Evolutionary conservation across 75 land plant genomes (phyloP).

Genomic region (Pinus tabuliformis): DNA sequence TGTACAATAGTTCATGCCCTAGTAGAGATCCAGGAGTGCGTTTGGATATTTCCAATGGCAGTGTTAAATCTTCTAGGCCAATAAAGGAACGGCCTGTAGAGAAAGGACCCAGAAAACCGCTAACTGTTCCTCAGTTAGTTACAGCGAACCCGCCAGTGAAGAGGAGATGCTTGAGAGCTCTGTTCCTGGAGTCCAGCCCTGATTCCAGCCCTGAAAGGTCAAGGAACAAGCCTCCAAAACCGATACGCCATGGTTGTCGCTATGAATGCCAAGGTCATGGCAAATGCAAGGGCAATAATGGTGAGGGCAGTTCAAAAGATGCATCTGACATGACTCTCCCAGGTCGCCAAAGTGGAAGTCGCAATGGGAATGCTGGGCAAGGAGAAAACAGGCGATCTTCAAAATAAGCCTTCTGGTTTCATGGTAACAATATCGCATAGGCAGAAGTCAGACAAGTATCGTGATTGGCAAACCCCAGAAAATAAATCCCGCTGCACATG

Average conservation of each 20-base stretch:
- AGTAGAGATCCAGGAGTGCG: slow-evolving; percentile 43
- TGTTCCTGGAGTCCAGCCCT: slow-evolving; percentile 42
- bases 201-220: slow-evolving; percentile 41
- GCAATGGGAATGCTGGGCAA: too few species aligned
- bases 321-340: too few species aligned
- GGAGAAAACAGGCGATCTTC: too few species aligned
- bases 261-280: slow-evolving; percentile 15
- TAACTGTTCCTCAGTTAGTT: slow-evolving; percentile 10
- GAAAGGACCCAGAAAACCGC: not conserved
- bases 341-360: too few species aligned
- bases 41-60: not conserved
- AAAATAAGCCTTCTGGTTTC: too few species aligned
- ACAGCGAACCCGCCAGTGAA: slow-evolving; percentile 27
- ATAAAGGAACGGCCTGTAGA: not conserved
- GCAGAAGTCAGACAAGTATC: too few species aligned
- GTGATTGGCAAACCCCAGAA: too few species aligned
- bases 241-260: slow-evolving; percentile 28
- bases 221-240: slow-evolving; percentile 20
- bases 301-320: too few species aligned
- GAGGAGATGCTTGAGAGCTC: slow-evolving; percentile 48
- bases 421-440: too few species aligned
- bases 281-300: not conserved
- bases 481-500: too few species aligned
- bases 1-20: slow-evolving; percentile 26
- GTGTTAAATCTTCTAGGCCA: too few species aligned